Base-by-base conservation (phyloP, 257 asterid genomes). In the Solanum dulcamara region DNA sequence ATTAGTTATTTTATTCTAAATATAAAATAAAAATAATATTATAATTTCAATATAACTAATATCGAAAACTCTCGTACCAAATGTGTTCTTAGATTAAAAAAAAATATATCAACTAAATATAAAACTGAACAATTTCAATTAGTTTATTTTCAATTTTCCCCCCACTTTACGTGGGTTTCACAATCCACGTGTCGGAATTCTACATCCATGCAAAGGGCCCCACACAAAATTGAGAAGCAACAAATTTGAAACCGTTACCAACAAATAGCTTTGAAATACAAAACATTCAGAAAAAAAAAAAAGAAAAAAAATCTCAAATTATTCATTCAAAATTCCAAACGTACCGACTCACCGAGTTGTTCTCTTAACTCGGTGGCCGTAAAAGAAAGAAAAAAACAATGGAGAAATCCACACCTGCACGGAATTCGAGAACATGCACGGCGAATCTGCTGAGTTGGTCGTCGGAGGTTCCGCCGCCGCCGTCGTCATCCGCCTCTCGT, bases 401-500 rank as follows among this genome's bases (percentile, higher is more conserved):
- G 94, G 96, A 90, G 87, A 89, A 90, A 85, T 86, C 48, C 10
- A 91, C 92, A 15, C 91, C 96, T 70, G 89, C 67, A 15, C 87
- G 94, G 85, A 94, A 89, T 37, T 67, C 97, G n/a, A 94, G 89
- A 90, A 86, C 94, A 4, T 86, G 89, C 88, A 94, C 98, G 48
- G 92, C 95, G 86, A 93, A 93, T 89, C 93, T 94, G 88, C 94
- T 94, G 44, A 91, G 91, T 9, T 94, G 98, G 98, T 88, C 97
- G 51, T 94, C 92, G 64, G 72, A 55, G 60, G 53, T 20, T 64
- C 90, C 74, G 26, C 92, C 77, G 26, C 86, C 81, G 8, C 17
- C 72, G 7, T 37, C 93, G 6, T 32, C 72, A 2, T 37, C 90
- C 83, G 84, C 89, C 44, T 38, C 86, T 44, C 87, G 87, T 46